phyloP scores from a whole-genome alignment of 352 stramenopile species.

The Saprolegnia diclina region DNA sequence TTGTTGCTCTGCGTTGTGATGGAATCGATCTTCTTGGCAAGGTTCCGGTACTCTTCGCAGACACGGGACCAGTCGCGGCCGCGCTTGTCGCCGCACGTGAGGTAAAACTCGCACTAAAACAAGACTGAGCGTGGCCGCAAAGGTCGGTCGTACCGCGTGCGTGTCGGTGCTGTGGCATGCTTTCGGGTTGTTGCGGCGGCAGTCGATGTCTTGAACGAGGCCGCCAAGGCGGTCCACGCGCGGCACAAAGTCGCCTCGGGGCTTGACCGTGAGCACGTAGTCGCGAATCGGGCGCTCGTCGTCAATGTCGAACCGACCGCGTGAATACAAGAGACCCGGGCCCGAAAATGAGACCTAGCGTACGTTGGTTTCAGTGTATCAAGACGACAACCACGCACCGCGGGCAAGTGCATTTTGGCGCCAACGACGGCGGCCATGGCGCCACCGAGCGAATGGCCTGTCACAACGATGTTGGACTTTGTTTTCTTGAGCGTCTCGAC shows the following conservation, averaged over 20 bases:
- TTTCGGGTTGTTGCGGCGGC: slow-evolving; percentile 64
- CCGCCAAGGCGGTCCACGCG: slow-evolving; percentile 73
- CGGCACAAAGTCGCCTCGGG: slow-evolving; percentile 65
- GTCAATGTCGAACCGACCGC: slow-evolving; percentile 63
- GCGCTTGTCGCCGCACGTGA: slow-evolving; percentile 69
- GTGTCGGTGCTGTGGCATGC: slow-evolving; percentile 78
- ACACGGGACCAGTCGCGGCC: slow-evolving; percentile 64
- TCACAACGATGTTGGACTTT: slow-evolving; percentile 67
- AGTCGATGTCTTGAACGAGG: slow-evolving; percentile 85
- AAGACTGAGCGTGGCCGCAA: too few species aligned
- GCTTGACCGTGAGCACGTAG: slow-evolving; percentile 84
- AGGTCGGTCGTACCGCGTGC: slow-evolving; percentile 36
- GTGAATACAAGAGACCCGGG: slow-evolving; percentile 69
- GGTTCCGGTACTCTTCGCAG: too few species aligned
- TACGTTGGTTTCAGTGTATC: too few species aligned
- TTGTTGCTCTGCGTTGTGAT: too few species aligned
- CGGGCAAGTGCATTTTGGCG: slow-evolving; percentile 70
- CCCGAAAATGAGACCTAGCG: slow-evolving; percentile 66
- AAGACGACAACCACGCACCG: slow-evolving; percentile 10
- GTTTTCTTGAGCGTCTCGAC: slow-evolving; percentile 47
- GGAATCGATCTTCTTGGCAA: too few species aligned
- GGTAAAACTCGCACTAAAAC: slow-evolving; percentile 60
- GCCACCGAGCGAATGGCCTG: slow-evolving; percentile 74
- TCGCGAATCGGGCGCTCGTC: slow-evolving; percentile 61
- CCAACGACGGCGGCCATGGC: slow-evolving; percentile 81